Percentiles rank a stretch among this genome's conserved stretches.
Evolutionary conservation across 2,329 filamentous ascomycete species (phyloP).

Genomic region (Venturia oleaginea): DNA sequence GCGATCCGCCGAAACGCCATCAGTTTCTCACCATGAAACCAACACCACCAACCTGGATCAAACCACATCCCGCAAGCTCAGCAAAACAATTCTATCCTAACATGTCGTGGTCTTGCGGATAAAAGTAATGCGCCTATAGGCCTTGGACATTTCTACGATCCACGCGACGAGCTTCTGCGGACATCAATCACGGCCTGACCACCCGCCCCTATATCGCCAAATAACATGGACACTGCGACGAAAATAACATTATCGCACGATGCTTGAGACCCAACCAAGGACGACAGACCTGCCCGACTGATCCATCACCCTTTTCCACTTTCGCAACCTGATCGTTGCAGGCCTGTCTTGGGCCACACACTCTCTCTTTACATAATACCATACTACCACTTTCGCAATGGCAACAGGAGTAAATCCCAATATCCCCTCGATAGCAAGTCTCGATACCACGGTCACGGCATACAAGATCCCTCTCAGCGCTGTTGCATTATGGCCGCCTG

Average conservation of each 20-base stretch:
- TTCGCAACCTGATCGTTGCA: not conserved
- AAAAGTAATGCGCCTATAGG: not conserved
- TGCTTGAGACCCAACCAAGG: not conserved
- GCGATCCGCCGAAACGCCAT: not conserved
- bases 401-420: not conserved
- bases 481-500: constrained; percentile 12
- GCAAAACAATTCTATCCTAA: not conserved
- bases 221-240: not conserved
- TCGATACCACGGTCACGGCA: constrained; percentile 10
- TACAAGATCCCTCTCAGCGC: constrained; percentile 14
- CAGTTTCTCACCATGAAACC: not conserved
- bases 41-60: not conserved
- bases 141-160: not conserved
- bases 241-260: not conserved
- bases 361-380: not conserved
- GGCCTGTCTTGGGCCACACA: not conserved
- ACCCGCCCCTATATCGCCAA: not conserved
- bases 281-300: not conserved
- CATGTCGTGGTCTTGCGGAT: not conserved
- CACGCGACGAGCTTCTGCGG: not conserved
- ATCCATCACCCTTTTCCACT: not conserved
- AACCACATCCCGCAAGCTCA: not conserved
- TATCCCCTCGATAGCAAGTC: not conserved
- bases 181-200: not conserved
- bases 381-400: not conserved